Evolutionary conservation across 192 early-diverging fungal species (phyloP).

Genomic region (Entomortierella chlamydospora): DNA sequence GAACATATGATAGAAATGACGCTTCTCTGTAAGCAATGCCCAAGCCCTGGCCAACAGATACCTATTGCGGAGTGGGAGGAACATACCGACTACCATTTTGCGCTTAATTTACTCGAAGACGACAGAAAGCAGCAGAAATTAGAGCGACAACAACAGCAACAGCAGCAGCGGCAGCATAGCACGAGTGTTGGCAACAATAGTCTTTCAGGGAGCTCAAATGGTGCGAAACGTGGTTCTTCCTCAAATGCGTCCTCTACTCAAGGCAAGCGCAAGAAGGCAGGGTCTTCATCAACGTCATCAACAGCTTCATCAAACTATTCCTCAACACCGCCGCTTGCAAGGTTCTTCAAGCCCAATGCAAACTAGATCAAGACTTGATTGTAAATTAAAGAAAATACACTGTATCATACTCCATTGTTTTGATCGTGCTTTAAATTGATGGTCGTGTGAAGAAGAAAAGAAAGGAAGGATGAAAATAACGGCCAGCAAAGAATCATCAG

Average conservation of each 20-base stretch:
- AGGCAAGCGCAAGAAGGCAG: conserved; percentile 30
- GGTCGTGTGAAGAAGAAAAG: too few relatives aligned
- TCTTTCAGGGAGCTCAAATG: not conserved
- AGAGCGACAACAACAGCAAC: conserved; percentile 27
- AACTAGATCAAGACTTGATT: not conserved
- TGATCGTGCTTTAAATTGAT: not conserved
- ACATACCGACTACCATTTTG: conserved; percentile 45
- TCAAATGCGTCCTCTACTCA: not conserved
- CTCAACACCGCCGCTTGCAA: conserved; percentile 5
- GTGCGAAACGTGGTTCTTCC: not conserved
- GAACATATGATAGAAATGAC: not conserved
- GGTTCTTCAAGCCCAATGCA: conserved; percentile 22
- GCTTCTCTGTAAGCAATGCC: conserved; percentile 33
- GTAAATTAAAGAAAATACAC: not conserved
- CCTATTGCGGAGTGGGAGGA: conserved; percentile 43
- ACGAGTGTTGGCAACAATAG: conserved; percentile 1
- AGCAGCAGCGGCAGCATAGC: conserved; percentile 15
- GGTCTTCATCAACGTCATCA: not conserved
- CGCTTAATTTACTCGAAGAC: conserved; percentile 32
- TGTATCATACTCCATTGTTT: not conserved
- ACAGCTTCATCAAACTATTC: not conserved
- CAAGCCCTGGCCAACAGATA: conserved; percentile 20
- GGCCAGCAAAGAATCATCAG: too few relatives aligned
- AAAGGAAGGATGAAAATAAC: too few relatives aligned
- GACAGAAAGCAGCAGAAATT: conserved; percentile 39